Percentiles rank a stretch among this genome's conserved stretches.
Evolutionary conservation across 768 basidiomycete species (phyloP).

Genomic region (Leccinellum rugosiceps): DNA sequence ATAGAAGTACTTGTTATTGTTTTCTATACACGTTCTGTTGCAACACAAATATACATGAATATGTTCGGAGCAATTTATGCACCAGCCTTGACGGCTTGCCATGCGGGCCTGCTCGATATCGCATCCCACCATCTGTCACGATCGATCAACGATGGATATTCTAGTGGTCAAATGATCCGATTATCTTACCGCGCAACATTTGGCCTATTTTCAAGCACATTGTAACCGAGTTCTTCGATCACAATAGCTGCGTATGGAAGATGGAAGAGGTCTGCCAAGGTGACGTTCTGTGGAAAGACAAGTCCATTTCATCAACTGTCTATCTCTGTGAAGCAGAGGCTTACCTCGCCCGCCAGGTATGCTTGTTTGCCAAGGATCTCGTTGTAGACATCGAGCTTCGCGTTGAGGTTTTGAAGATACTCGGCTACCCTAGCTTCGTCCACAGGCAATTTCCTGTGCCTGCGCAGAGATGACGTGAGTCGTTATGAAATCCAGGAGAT

Average conservation of each 20-base stretch:
- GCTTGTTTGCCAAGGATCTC: conserved; percentile 48
- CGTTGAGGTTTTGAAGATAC: conserved; percentile 26
- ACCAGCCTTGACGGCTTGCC: conserved; percentile 43
- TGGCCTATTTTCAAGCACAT: conserved; percentile 21
- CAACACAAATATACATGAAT: not conserved
- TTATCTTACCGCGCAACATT: conserved; percentile 26
- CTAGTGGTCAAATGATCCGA: not conserved
- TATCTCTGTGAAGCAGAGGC: conserved; percentile 6
- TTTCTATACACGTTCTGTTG: not conserved
- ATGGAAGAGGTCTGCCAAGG: conserved; percentile 46
- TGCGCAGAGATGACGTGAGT: conserved; percentile 7
- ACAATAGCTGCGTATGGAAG: conserved; percentile 37
- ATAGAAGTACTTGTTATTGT: not conserved
- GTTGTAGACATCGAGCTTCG: conserved; percentile 51
- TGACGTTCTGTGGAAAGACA: conserved; percentile 32
- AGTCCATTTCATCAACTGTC: not conserved
- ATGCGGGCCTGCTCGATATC: conserved; percentile 43
- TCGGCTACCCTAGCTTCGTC: conserved; percentile 26
- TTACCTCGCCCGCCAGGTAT: conserved; percentile 57
- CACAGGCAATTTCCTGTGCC: conserved; percentile 1
- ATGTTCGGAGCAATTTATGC: conserved; percentile 12
- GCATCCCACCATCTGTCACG: conserved; percentile 51
- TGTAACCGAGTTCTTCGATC: conserved; percentile 22
- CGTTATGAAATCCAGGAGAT: not conserved
- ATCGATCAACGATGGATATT: not conserved